These are phyloP conservation scores for Hypoxylon perforatum DNA, from an alignment of 495 filamentous ascomycete species.

Conservation along the genomic window DNA sequence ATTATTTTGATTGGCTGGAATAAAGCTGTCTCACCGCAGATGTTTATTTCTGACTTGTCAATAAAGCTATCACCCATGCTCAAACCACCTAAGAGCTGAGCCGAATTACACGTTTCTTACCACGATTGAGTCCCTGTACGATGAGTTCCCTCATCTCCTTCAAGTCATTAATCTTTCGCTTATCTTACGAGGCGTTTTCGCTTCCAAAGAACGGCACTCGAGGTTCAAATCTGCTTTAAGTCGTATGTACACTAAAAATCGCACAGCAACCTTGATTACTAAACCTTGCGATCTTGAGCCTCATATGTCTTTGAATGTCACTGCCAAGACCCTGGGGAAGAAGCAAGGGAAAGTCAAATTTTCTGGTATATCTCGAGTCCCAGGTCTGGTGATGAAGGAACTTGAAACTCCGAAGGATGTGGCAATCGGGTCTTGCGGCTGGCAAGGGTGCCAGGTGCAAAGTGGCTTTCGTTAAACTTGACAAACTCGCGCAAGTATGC, in stretches of 20 bases:
- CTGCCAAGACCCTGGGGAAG: not conserved
- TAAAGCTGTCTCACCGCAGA: not conserved
- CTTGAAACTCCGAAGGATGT: conserved; percentile 6
- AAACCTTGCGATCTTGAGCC: not conserved
- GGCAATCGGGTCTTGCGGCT: conserved; percentile 1
- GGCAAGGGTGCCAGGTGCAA: not conserved
- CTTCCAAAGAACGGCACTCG: conserved; percentile 11
- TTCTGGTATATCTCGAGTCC: conserved; percentile 1
- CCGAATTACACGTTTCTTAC: conserved; percentile 15
- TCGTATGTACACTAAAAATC: not conserved
- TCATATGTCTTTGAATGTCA: not conserved
- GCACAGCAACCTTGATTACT: too few relatives aligned
- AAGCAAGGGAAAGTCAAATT: not conserved
- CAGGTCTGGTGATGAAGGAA: not conserved
- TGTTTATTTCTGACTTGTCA: conserved; percentile 3
- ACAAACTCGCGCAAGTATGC: conserved; percentile 7
- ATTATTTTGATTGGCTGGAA: conserved; percentile 7
- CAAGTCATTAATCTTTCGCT: conserved; percentile 19
- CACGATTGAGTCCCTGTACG: conserved; percentile 13
- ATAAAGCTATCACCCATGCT: not conserved
- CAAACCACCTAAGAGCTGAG: conserved; percentile 13
- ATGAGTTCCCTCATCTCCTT: conserved; percentile 5
- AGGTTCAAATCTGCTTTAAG: conserved; percentile 1
- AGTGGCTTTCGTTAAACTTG: conserved; percentile 7
- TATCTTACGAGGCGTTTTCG: conserved; percentile 37